phyloP scores from a whole-genome alignment of 345 rosid species.

The Populus simonii region DNA sequence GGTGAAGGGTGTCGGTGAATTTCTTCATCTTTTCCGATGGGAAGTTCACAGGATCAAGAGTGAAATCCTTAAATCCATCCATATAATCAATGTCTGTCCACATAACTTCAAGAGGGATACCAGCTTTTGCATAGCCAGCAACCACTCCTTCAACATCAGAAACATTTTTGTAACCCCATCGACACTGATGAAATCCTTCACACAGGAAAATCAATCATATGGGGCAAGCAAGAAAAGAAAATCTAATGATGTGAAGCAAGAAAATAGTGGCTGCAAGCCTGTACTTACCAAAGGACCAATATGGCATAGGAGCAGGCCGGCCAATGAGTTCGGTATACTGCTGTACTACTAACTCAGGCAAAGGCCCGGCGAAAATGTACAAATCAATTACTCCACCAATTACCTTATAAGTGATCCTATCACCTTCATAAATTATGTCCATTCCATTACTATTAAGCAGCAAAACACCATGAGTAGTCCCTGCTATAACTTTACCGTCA shows the following conservation, averaged over 20 bases:
- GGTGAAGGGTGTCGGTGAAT: slow-evolving; percentile 47
- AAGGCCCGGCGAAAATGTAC: neutral
- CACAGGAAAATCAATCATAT: no score
- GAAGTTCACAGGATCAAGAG: slow-evolving; percentile 20
- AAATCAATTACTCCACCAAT: neutral
- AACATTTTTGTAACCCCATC: slow-evolving; percentile 13
- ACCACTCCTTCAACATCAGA: slow-evolving; percentile 11
- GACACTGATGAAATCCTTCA: slow-evolving; percentile 11
- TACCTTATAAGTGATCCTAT: neutral
- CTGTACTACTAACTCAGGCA: neutral
- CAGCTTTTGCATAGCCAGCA: slow-evolving; percentile 6
- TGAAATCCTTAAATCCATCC: slow-evolving; percentile 20
- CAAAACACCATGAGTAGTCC: neutral
- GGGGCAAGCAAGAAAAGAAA: no score
- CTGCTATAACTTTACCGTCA: slow-evolving; percentile 18
- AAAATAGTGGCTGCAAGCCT: no score
- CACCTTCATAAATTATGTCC: neutral
- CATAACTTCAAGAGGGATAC: slow-evolving; percentile 20
- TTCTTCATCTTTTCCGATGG: slow-evolving; percentile 27
- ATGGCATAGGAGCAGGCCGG: slow-evolving; percentile 1
- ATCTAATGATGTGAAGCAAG: no score
- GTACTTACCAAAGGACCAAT: neutral
- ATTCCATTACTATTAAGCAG: neutral
- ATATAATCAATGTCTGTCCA: slow-evolving; percentile 21
- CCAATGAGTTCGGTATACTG: neutral